Conservation (phyloP, 2,329 filamentous ascomycete species). For the Fusarium torulosum region DNA sequence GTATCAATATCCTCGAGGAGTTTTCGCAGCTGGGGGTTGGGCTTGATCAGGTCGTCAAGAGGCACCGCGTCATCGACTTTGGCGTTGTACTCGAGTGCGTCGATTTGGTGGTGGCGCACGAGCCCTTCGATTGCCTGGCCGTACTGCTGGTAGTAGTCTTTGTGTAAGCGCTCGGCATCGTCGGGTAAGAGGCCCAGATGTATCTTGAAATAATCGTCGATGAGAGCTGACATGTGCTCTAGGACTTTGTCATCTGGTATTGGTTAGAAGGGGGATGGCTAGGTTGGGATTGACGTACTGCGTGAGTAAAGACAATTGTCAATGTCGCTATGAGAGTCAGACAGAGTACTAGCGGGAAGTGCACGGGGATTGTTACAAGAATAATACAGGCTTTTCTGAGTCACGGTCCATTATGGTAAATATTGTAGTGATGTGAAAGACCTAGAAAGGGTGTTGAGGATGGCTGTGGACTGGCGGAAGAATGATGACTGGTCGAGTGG, state of each 20-base stretch:
- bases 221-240: slow-evolving; percentile 86
- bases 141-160: slow-evolving; percentile 94
- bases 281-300: slow-evolving; percentile 64
- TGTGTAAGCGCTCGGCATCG: slow-evolving; percentile 87
- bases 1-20: slow-evolving; percentile 86
- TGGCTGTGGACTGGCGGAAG: too few species aligned
- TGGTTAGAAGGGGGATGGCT: background rate
- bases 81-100: slow-evolving; percentile 92
- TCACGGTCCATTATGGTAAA: background rate
- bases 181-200: slow-evolving; percentile 79
- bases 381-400: slow-evolving; percentile 55
- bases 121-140: slow-evolving; percentile 97
- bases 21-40: slow-evolving; percentile 77
- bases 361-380: slow-evolving; percentile 52
- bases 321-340: slow-evolving; percentile 79
- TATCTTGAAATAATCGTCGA: slow-evolving; percentile 71
- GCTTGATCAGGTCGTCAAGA: slow-evolving; percentile 84
- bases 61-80: slow-evolving; percentile 97
- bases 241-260: slow-evolving; percentile 78
- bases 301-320: slow-evolving; percentile 97
- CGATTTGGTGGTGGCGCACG: slow-evolving; percentile 92
- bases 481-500: background rate
- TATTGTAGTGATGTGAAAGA: accelerated
- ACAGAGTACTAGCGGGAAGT: accelerated
- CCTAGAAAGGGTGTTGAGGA: accelerated